Conservation (phyloP, 306 rosid genomes). For the Trifolium repens region DNA sequence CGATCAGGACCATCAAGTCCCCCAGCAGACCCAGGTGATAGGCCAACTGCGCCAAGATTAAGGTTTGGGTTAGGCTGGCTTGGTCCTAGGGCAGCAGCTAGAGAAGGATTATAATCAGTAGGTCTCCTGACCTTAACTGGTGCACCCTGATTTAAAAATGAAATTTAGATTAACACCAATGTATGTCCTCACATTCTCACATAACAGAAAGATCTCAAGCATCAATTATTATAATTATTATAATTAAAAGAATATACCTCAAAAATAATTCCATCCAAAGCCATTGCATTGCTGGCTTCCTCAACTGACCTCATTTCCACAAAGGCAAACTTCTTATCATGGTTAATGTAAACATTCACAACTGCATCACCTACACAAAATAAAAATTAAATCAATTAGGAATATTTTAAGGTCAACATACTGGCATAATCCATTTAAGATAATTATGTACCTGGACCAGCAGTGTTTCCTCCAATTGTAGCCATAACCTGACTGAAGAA, state of each 20-base stretch:
- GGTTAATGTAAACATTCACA: slow-evolving; percentile 96
- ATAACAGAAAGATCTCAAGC: slow-evolving; percentile 6
- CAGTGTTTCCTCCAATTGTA: slow-evolving; percentile 96
- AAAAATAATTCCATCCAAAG: slow-evolving; percentile 95
- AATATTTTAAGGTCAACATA: neutral
- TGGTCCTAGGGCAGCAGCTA: slow-evolving; percentile 98
- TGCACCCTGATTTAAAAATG: slow-evolving; percentile 69
- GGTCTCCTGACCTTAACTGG: slow-evolving; percentile 99
- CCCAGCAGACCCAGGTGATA: slow-evolving; percentile 99
- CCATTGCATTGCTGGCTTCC: slow-evolving; percentile 99
- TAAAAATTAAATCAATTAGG: slow-evolving; percentile 2
- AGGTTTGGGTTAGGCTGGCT: slow-evolving; percentile 97
- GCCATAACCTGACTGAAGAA: slow-evolving; percentile 98
- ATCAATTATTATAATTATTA: neutral
- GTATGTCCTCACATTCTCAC: neutral
- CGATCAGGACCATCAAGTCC: slow-evolving; percentile 99
- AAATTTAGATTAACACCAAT: slow-evolving; percentile 8
- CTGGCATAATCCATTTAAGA: slow-evolving; percentile 1
- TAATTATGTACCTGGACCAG: slow-evolving; percentile 80
- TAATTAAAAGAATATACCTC: slow-evolving; percentile 56
- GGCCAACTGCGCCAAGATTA: slow-evolving; percentile 87
- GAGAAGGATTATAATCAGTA: slow-evolving; percentile 94
- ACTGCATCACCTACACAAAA: slow-evolving; percentile 87
- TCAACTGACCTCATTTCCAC: slow-evolving; percentile 99
- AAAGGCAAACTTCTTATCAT: slow-evolving; percentile 97